A percentile compares a stretch with the other conserved stretches of the same genome.
Evolutionary conservation across 306 rosid species (phyloP).

Genomic region (Citrullus amarus): DNA sequence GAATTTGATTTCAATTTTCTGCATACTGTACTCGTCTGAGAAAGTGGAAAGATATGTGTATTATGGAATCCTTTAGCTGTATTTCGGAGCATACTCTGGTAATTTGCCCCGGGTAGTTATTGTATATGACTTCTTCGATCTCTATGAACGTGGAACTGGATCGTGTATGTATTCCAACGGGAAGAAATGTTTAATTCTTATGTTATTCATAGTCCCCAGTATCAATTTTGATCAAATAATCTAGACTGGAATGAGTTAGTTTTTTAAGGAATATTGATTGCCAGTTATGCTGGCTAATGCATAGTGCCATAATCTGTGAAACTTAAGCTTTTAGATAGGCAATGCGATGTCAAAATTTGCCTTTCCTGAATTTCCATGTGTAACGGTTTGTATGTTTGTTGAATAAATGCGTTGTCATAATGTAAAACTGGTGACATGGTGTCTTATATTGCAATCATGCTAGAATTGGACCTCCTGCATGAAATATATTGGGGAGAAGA

Average conservation of each 20-base stretch:
- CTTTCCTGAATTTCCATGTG: neutral
- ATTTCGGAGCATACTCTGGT: neutral
- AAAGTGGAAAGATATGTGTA: neutral
- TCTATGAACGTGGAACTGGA: neutral
- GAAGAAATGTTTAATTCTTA: neutral
- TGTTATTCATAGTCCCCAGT: neutral
- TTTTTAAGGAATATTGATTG: neutral
- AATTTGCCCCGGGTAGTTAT: neutral
- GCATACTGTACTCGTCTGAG: neutral
- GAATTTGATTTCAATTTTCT: neutral
- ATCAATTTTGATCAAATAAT: neutral
- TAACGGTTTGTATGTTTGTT: neutral
- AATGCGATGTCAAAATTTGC: neutral
- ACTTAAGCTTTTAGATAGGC: neutral
- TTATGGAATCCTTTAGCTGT: neutral
- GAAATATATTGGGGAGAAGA: neutral
- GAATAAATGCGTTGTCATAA: neutral
- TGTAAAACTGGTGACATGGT: neutral
- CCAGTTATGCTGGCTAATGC: neutral
- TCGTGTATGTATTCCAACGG: neutral
- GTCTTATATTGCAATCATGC: neutral
- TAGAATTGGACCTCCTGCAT: neutral
- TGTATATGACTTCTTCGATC: neutral
- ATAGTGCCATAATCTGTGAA: neutral
- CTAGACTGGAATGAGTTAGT: neutral